Evolutionary conservation across 805 yeast genomes (phyloP), one percentile per base, ranked within the genome.

Genomic region (Limtongia smithiae): DNA sequence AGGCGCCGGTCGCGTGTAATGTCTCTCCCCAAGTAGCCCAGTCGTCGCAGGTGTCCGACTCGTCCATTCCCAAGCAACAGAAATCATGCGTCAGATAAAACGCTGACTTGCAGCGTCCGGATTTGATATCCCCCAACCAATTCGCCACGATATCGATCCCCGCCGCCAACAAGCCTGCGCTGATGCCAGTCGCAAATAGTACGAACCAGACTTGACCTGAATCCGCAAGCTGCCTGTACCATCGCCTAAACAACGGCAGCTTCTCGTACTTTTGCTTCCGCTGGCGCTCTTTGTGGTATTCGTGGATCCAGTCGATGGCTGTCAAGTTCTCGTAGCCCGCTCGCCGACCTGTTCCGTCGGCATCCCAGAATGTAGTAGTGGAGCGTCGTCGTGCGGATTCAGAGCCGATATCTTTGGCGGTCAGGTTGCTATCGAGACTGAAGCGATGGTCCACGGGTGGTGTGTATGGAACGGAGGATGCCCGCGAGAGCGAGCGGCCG

Each of bases 81-180:
- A 82, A 86, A 11, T 76, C 74, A 61, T 73, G 74, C 64, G 79
- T 86, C 44, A 88, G 70, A 58, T 83, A 78, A 63, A 85, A 78
- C 24, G 78, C 77, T 20, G 73, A 66, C 9, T 31, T 62, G 68
- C 97, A 93, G 63, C 80, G 76, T 0, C 97, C 97, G 2, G 78
- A 66, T 53, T 87, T 79, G 46, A 89, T 65, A 57, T 82, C 80
- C 2, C 85, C 83, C 20, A 91, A 69, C 79, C 91, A 90, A 45
- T 85, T 88, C 0, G 96, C 83, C 8, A 84, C 74, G 8, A 90
- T 76, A 60, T 86, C 89, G 44, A 90, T 70, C 18, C 74, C 73
- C 0, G 90, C 91, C 0, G 96, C 96, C 33, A 87, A 78, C 1
- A 79, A 58, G 1, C 97, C 98, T 37, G 86, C 83, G 1, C 72